These are phyloP conservation scores for Beauveria medogensis DNA, from an alignment of 2,329 filamentous ascomycete genomes.

Conservation along the genomic window DNA sequence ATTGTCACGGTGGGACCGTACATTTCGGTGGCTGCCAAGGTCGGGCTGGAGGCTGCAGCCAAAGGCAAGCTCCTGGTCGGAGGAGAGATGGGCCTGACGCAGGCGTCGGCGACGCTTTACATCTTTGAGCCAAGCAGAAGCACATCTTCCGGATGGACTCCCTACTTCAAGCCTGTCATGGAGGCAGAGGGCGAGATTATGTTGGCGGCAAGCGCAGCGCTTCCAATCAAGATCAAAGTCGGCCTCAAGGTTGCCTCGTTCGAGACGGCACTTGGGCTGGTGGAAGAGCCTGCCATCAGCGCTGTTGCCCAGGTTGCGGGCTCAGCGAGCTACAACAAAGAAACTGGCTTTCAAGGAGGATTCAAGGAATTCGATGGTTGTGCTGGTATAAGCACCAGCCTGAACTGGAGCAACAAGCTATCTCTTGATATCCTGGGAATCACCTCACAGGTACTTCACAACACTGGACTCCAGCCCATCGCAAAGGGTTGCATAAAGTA, in stretches of 20 bases:
- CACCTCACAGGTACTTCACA: slow-evolving; percentile 14
- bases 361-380: slow-evolving; percentile 18
- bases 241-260: slow-evolving; percentile 17
- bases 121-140: slow-evolving; percentile 17
- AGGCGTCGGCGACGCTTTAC: slow-evolving; percentile 18
- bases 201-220: slow-evolving; percentile 19
- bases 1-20: slow-evolving; percentile 20
- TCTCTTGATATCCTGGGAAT: slow-evolving; percentile 15
- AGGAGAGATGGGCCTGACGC: slow-evolving; percentile 22
- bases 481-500: slow-evolving; percentile 18
- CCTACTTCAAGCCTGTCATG: slow-evolving; percentile 22
- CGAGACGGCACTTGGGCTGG: slow-evolving; percentile 16
- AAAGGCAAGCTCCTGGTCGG: slow-evolving; percentile 22
- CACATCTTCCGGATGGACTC: slow-evolving; percentile 17
- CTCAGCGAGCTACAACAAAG: slow-evolving; percentile 10
- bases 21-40: slow-evolving; percentile 17
- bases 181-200: slow-evolving; percentile 21
- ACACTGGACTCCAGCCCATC: slow-evolving; percentile 17
- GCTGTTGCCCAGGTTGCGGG: slow-evolving; percentile 16
- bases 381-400: slow-evolving; percentile 19
- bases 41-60: slow-evolving; percentile 17
- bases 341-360: slow-evolving; percentile 13
- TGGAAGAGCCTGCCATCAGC: slow-evolving; percentile 23
- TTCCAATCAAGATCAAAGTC: slow-evolving; percentile 22
- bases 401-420: slow-evolving; percentile 23